Base-by-base conservation (phyloP, 2,329 filamentous ascomycete species). In the Stagonosporopsis cucurbitacearum region DNA sequence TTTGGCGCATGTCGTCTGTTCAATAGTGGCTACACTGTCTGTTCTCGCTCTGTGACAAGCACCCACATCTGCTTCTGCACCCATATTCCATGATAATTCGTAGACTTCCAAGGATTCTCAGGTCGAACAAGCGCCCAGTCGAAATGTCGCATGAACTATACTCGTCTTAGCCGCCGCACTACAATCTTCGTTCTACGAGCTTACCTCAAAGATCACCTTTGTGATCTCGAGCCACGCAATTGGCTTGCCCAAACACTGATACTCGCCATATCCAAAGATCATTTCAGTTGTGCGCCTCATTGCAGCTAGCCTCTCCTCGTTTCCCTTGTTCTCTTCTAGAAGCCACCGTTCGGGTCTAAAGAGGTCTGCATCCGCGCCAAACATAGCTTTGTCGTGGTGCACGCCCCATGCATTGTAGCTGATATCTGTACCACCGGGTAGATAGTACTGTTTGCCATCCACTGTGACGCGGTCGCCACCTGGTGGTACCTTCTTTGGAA, bases 331-430 rank as follows among this genome's bases (percentile, higher is more conserved):
- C 13, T 63, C 62, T 6, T 67, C 50, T 11, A 64, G 40, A 2
- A 82, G 61, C 80, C 80, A 83, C 8, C 81, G 69, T 63, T 82
- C 80, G 0, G 81, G 81, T 3, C 77, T 70, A 62, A 81, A 83
- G 6, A 67, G 56, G 13, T 78, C 74, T 0, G 75, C 75, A 54
- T 83, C 80, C 1, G 62, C 56, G 6, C 68, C 71, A 19, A 68
- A 74, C 4, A 72, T 57, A 2, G 56, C 56, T 45, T 58, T 66
- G 51, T 65, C 61, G 30, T 57, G 61, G 13, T 69, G 56, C 6
- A 72, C 42, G 2, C 60, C 59, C 50, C 57, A 58, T 2, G 58
- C 66, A 19, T 55, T 65, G 51, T 72, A 72, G 23, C 66, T 60
- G 40, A 73, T 58, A 13, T 65, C 61, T 0, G 68, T 69, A 11